A percentile compares a stretch with the other conserved stretches of the same genome.
Conservation (phyloP, 805 yeast species). For the Wickerhamiella alocasiicola region DNA sequence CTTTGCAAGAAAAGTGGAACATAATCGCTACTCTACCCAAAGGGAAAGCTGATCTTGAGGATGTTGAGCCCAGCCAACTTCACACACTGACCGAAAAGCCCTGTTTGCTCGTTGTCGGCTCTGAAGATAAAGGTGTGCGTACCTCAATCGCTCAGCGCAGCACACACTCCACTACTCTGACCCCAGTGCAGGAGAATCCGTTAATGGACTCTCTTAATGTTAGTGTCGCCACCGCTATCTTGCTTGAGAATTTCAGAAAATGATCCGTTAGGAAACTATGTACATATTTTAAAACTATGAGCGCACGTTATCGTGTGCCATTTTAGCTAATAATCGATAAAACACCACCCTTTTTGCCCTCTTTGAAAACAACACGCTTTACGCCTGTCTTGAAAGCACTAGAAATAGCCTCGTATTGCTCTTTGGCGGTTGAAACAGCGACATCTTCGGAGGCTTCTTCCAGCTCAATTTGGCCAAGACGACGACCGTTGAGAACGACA, state of each 20-base stretch:
- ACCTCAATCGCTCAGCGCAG: conserved; percentile 40
- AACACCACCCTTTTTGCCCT: conserved; percentile 10
- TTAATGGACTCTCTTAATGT: conserved; percentile 72
- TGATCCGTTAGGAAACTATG: background rate
- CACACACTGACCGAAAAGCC: conserved; percentile 41
- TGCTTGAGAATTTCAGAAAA: conserved; percentile 29
- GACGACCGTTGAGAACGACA: conserved; percentile 65
- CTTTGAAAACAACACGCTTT: conserved; percentile 16
- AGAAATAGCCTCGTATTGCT: background rate
- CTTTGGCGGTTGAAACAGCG: conserved; percentile 6
- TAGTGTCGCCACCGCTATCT: conserved; percentile 73
- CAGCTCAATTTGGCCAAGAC: conserved; percentile 7
- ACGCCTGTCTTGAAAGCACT: conserved; percentile 1
- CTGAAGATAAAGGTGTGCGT: conserved; percentile 76
- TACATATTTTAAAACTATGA: conserved; percentile 4
- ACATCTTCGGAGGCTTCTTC: conserved; percentile 11
- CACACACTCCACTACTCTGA: conserved; percentile 23
- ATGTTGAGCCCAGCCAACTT: conserved; percentile 29
- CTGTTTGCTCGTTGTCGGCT: conserved; percentile 61
- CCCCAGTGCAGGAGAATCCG: background rate
- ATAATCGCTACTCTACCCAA: conserved; percentile 37
- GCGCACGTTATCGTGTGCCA: too few species aligned
- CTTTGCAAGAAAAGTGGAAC: conserved; percentile 48
- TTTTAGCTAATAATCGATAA: background rate
- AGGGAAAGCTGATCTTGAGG: conserved; percentile 25